Conservation (phyloP, 2,329 filamentous ascomycete genomes). For the Colletotrichum lini region DNA sequence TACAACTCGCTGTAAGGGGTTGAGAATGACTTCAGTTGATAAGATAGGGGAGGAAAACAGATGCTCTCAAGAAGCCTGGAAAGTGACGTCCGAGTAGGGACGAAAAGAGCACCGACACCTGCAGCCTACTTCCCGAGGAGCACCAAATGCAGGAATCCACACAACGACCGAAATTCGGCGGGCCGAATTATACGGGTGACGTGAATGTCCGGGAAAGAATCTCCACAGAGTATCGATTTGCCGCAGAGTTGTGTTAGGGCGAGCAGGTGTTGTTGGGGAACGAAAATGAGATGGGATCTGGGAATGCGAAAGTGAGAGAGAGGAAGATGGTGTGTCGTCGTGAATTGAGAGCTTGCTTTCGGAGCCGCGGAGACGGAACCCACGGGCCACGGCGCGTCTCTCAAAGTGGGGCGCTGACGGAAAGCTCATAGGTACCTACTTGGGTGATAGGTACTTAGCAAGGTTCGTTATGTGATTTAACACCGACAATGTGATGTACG, state of each 20-base stretch:
- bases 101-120: background rate
- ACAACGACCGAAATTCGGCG: background rate
- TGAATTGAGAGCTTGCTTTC: too few relatives aligned
- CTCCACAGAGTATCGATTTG: background rate
- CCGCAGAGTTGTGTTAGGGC: background rate
- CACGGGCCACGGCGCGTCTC: background rate
- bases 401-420: background rate
- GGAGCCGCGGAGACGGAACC: background rate
- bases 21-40: background rate
- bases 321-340: background rate
- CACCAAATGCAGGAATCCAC: background rate
- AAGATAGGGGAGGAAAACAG: background rate
- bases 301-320: background rate
- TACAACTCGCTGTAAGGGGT: slow-evolving; percentile 1
- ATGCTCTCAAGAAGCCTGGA: background rate
- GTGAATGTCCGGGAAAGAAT: too few relatives aligned
- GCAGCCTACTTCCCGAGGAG: background rate
- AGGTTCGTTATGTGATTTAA: background rate
- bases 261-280: background rate
- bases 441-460: too few relatives aligned
- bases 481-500: background rate
- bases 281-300: background rate
- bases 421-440: too few relatives aligned
- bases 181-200: background rate
- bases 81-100: background rate